Percentiles rank a stretch among this genome's conserved stretches.
These are phyloP conservation scores for Oenanthe javanica DNA, from an alignment of 140 eudicot species.

Conservation along the genomic window DNA sequence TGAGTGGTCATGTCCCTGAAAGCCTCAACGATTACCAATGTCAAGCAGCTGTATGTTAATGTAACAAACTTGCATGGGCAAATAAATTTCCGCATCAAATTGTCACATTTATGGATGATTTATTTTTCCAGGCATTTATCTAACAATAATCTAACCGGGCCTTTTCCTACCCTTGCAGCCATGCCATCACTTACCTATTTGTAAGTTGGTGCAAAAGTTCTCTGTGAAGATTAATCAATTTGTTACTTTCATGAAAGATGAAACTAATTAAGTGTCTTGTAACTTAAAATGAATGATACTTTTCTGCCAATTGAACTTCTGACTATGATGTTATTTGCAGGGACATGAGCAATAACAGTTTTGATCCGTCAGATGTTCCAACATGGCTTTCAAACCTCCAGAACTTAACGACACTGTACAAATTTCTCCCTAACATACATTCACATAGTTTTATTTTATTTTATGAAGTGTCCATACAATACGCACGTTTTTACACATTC, in stretches of 20 bases:
- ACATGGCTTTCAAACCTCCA: slow-evolving; percentile 51
- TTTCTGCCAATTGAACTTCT: not conserved
- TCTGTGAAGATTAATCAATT: no score
- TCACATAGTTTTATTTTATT: not conserved
- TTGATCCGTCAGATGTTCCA: slow-evolving; percentile 47
- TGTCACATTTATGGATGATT: slow-evolving; percentile 11
- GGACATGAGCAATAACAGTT: slow-evolving; percentile 93
- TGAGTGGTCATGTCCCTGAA: slow-evolving; percentile 45
- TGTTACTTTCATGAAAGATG: not conserved
- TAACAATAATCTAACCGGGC: slow-evolving; percentile 53
- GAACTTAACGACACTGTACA: slow-evolving; percentile 67
- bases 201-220: slow-evolving; percentile 36
- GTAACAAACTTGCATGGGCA: not conserved
- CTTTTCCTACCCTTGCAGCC: slow-evolving; percentile 56
- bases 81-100: not conserved
- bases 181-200: slow-evolving; percentile 52
- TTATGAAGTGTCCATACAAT: not conserved
- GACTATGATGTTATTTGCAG: slow-evolving; percentile 39
- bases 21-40: slow-evolving; percentile 28
- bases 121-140: slow-evolving; percentile 53
- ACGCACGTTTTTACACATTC: not conserved
- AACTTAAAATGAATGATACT: not conserved
- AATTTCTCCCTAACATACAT: slow-evolving; percentile 17
- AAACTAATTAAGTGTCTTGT: not conserved
- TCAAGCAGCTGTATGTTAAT: slow-evolving; percentile 60